phyloP scores from a whole-genome alignment of 495 filamentous ascomycete genomes.

The Penicillium flavigenum region DNA sequence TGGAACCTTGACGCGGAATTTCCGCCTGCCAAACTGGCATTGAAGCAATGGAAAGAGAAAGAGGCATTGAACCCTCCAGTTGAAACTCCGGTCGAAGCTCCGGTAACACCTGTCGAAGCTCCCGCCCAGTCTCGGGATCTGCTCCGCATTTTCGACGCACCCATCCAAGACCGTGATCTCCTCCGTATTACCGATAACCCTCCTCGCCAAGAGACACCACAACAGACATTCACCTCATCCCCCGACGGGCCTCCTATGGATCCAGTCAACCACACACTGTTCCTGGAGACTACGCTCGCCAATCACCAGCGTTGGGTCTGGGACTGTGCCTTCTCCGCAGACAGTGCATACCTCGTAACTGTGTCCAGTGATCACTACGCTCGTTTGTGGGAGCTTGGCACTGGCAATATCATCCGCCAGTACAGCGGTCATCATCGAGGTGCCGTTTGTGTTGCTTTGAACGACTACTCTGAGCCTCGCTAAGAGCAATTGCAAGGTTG shows the following conservation, averaged over 20 bases:
- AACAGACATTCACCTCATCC: slow-evolving; percentile 40
- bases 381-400: slow-evolving; percentile 86
- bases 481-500: slow-evolving; percentile 14
- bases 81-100: slow-evolving; percentile 20
- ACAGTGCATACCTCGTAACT: slow-evolving; percentile 96
- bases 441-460: slow-evolving; percentile 92
- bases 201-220: slow-evolving; percentile 32
- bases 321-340: slow-evolving; percentile 98
- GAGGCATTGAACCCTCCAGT: slow-evolving; percentile 18
- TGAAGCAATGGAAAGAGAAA: slow-evolving; percentile 30
- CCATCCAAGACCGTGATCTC: slow-evolving; percentile 23
- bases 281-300: slow-evolving; percentile 86
- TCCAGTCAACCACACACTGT: slow-evolving; percentile 54
- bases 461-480: slow-evolving; percentile 85
- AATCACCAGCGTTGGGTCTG: slow-evolving; percentile 98
- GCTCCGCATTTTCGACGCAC: slow-evolving; percentile 29
- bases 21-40: slow-evolving; percentile 46
- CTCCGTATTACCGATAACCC: slow-evolving; percentile 28
- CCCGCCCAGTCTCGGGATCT: slow-evolving; percentile 25
- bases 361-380: slow-evolving; percentile 98
- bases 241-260: slow-evolving; percentile 50
- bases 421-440: slow-evolving; percentile 98
- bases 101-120: slow-evolving; percentile 19
- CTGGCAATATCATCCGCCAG: slow-evolving; percentile 87
- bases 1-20: slow-evolving; percentile 76